Percentiles rank a stretch among this genome's conserved stretches.
These are phyloP conservation scores for Syzygium aqueum DNA, from an alignment of 345 rosid genomes.

Conservation along the genomic window DNA sequence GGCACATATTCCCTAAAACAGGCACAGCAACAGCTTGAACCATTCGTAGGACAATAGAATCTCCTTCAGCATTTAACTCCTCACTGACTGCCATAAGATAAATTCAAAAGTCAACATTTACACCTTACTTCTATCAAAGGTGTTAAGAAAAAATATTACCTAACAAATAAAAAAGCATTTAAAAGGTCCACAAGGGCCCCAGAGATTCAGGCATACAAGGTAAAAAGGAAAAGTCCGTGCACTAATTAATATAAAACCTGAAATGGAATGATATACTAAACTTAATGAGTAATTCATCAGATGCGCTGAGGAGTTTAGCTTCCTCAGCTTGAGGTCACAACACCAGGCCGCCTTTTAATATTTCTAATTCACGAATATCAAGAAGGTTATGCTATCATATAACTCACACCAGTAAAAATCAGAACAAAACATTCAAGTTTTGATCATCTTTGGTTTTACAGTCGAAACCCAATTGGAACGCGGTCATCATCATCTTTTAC, in stretches of 20 bases:
- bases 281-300: neutral
- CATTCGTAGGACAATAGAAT: conserved; percentile 53
- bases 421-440: neutral
- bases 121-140: neutral
- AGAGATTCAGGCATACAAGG: neutral
- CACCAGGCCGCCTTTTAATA: neutral
- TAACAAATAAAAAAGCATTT: neutral
- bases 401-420: neutral
- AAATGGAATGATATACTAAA: neutral
- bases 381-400: neutral
- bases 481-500: neutral
- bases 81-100: conserved; percentile 40
- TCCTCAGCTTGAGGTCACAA: neutral
- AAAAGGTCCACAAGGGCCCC: neutral
- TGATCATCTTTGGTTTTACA: neutral
- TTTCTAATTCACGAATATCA: neutral
- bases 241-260: neutral
- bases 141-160: neutral
- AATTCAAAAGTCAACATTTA: neutral
- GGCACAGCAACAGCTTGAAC: conserved; percentile 90
- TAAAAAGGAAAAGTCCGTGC: neutral
- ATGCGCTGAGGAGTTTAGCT: neutral
- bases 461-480: neutral
- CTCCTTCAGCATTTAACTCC: conserved; percentile 64
- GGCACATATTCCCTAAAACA: conserved; percentile 82